Evolutionary conservation across 2,329 filamentous ascomycete species (phyloP), one percentile per base, ranked within the genome.

Genomic region (Escovopsis weberi): DNA sequence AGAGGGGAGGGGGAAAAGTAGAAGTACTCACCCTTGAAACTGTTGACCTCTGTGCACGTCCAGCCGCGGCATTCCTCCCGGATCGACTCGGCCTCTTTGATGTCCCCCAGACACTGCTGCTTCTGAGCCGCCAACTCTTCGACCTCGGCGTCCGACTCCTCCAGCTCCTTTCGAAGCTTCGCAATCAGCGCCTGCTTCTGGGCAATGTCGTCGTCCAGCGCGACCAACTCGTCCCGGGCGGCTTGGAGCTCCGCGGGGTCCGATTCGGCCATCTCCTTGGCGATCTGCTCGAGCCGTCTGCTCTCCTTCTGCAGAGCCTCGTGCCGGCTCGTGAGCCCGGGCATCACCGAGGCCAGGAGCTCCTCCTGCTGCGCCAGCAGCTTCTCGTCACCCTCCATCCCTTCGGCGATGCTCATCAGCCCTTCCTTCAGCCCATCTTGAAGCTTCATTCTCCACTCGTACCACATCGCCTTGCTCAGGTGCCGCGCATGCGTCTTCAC

Each of bases 401-500:
- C 85, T 44, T 83, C 75, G 1, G 76, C 69, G 44, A 88, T 91
- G 47, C 75, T 78, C 43, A 83, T 61, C 3, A 96, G 73, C 4
- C 85, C 88, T 51, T 86, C 80, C 56, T 83, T 87, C 33, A 98
- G 71, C 15, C 85, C 83, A 48, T 80, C 64, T 43, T 87, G 79
- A 23, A 96, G 72, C 54, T 91, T 89, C 71, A 85, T 89, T 35
- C 91, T 81, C 91, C 91, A 98, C 55, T 89, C 83, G 59, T 98
- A 98, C 91, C 91, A 98, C 68, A 91, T 88, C 44, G 85, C 86
- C 58, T 95, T 95, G 65, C 89, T 95, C 41, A 88, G 69, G 12
- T 95, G 71, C 26, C 91, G 77, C 12, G 89, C 86, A 59, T 94
- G 84, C 0, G 86, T 88, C 67, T 95, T 96, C 61, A 94, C 83